Base-by-base conservation (phyloP, 768 basidiomycete genomes). In the Cyclocybe cylindracea region DNA sequence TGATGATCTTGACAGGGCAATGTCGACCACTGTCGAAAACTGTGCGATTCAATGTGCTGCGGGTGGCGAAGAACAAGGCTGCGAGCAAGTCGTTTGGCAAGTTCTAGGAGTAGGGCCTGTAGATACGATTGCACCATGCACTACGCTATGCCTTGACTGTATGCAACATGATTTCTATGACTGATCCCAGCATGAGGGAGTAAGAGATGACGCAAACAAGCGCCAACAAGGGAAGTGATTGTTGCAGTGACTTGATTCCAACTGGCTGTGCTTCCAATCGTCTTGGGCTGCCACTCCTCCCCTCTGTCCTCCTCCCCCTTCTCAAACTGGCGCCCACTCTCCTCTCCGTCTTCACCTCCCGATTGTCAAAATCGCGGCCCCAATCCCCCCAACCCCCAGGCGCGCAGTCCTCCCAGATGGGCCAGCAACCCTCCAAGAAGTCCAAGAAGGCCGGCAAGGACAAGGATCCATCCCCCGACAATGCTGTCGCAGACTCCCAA, bases 11-110 rank as follows among this genome's bases (percentile, higher is more conserved):
- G 53, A 40, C 62, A 94, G 94, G 94, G 34, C 97, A 99, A 85
- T 99, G 97, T 81, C 89, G 97, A 70, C 97, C 97, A 63, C 76
- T 98, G 65, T 98, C 97, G 55, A 99, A 99, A 78, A 98, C 96
- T 33, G 93, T 98, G 66, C 91, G 97, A 45, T 99, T 99, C 88
- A 99, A 99, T 76, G 97, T 99, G 53, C 74, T 98, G 69, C 89
- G 95, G 65, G 96, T 99, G 72, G 71, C 85, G 59, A 93, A 89
- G 86, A 94, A 76, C 85, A 95, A 94, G 84, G 93, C 92, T 9
- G 69, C 92, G 33, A 73, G 84, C 53, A 97, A 96, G 82, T 78
- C 89, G 46, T 98, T 98, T 78, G 83, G 85, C 77, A 98, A 98
- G 85, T 98, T 98, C 80, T 94, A 57, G 57, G 51, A 50, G 51